phyloP scores from a whole-genome alignment of 2,329 filamentous ascomycete species.

The Zymoseptoria tritici region DNA sequence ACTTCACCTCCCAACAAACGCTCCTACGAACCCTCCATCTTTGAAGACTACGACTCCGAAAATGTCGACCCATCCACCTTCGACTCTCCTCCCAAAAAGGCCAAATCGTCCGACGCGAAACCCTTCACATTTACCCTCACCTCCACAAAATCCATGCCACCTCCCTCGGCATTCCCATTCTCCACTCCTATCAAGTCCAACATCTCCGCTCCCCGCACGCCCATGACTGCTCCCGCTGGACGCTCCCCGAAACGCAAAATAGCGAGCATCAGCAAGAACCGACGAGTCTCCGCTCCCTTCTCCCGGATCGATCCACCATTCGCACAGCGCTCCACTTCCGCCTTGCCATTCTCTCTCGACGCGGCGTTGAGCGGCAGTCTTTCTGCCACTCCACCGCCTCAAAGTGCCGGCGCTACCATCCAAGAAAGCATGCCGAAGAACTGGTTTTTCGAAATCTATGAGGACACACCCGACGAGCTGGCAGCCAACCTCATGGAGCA shows the following conservation, averaged over 20 bases:
- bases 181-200: slow-evolving; percentile 33
- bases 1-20: slow-evolving; percentile 39
- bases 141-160: slow-evolving; percentile 30
- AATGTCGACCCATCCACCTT: slow-evolving; percentile 51
- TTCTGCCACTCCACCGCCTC: slow-evolving; percentile 38
- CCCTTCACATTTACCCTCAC: slow-evolving; percentile 31
- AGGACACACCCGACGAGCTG: slow-evolving; percentile 83
- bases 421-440: slow-evolving; percentile 51
- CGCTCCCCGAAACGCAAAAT: slow-evolving; percentile 71
- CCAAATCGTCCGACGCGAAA: slow-evolving; percentile 39
- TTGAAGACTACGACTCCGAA: slow-evolving; percentile 46
- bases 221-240: slow-evolving; percentile 59
- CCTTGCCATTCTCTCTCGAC: slow-evolving; percentile 71
- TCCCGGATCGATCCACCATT: slow-evolving; percentile 64
- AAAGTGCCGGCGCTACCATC: slow-evolving; percentile 41
- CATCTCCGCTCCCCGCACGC: slow-evolving; percentile 37
- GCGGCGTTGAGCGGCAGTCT: slow-evolving; percentile 74
- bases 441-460: slow-evolving; percentile 93
- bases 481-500: slow-evolving; percentile 91
- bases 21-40: slow-evolving; percentile 35
- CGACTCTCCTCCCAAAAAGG: slow-evolving; percentile 45
- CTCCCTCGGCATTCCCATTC: slow-evolving; percentile 25
- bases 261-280: slow-evolving; percentile 55
- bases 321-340: slow-evolving; percentile 43
- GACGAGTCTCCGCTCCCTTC: slow-evolving; percentile 58